Base-by-base conservation (phyloP, 1,284 basidiomycete genomes). In the Leccinum griseonigrum region DNA sequence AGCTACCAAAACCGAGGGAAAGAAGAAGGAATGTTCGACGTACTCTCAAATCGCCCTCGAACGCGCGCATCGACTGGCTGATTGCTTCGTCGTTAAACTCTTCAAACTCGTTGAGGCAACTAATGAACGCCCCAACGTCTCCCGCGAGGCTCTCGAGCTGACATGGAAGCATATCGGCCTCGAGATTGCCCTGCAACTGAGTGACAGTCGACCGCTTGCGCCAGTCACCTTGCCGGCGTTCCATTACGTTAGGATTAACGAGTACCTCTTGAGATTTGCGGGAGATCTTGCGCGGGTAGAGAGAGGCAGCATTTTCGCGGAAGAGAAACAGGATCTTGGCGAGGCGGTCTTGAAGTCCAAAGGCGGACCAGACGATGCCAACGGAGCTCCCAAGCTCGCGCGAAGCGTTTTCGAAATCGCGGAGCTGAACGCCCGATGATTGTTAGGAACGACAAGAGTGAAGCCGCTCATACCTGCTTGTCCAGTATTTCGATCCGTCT, bases 21-120 rank as follows among this genome's bases (percentile, higher is more conserved):
- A 32, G 4, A 31, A 26, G 50, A 52, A 52, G 10, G 10, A 29
- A 55, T 22, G 56, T 3, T 4, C 1, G 18, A 66, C 63, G 3
- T 54, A 79, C 83, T 74, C 77, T 83, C 59, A 85, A 66, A 64
- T 85, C 83, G 0, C 76, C 78, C 61, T 83, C 80, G 10, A 85
- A 78, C 0, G 77, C 70, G 22, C 77, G 65, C 66, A 84, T 81
- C 0, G 83, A 82, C 26, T 79, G 74, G 64, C 80, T 83, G 11
- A 85, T 78, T 3, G 78, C 81, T 57, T 85, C 82, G 36, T 85
- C 83, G 29, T 79, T 81, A 34, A 84, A 84, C 66, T 83, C 83
- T 2, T 83, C 82, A 54, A 85, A 85, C 58, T 83, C 81, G 61
- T 81, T 83, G 56, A 85, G 66, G 62, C 78, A 81, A 52, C 78